Conservation (phyloP, 2,329 filamentous ascomycete species). For the Teratosphaeria pseudoeucalypti region DNA sequence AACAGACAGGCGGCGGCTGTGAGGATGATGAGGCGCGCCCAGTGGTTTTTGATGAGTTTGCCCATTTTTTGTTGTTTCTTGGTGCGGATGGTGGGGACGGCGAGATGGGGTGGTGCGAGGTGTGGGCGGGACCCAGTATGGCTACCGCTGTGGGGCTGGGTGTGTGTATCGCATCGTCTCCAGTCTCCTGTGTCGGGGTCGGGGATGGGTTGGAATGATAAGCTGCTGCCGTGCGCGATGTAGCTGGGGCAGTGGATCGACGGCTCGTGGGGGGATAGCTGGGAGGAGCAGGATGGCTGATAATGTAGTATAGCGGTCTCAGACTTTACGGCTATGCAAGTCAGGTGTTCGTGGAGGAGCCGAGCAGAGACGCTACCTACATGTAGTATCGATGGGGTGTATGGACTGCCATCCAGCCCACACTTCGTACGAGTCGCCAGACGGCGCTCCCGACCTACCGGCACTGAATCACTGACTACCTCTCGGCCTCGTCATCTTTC, state of each 20-base stretch:
- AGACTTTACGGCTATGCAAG: background rate
- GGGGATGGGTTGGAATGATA: background rate
- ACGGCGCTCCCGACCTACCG: background rate
- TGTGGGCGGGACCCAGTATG: background rate
- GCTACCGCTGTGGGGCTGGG: background rate
- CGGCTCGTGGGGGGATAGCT: background rate
- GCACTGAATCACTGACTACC: background rate
- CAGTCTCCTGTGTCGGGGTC: background rate
- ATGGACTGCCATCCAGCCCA: background rate
- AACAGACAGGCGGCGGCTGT: slow-evolving; percentile 65
- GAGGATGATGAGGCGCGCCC: slow-evolving; percentile 87
- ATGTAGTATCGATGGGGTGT: background rate
- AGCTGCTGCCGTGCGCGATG: background rate
- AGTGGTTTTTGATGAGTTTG: slow-evolving; percentile 98
- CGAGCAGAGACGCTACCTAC: background rate
- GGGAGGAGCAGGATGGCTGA: background rate
- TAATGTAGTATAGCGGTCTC: background rate
- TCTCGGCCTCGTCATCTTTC: background rate
- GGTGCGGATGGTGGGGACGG: no score
- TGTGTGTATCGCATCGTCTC: background rate
- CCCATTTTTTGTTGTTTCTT: slow-evolving; percentile 63
- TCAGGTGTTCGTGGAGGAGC: background rate
- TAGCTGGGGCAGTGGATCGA: background rate
- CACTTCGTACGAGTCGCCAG: background rate
- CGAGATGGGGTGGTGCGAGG: background rate